Evolutionary conservation across 495 filamentous ascomycete genomes (phyloP).

Genomic region (Penicillium ochrochloron): DNA sequence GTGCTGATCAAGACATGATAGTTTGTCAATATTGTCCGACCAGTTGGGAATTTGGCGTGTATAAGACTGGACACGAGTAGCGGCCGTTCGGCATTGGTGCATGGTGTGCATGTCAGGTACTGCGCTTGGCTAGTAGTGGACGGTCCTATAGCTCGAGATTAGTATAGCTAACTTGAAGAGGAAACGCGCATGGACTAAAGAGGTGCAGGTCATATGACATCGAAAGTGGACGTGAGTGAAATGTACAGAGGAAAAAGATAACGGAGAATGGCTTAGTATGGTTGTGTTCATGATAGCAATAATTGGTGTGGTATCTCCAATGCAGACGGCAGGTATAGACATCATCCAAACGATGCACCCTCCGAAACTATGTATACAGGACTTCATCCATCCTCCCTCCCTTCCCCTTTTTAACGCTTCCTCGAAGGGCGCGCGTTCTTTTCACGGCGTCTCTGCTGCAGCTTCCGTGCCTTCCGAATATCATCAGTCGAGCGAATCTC

Average conservation of each 20-base stretch:
- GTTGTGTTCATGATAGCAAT: conserved; percentile 8
- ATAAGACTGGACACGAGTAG: not conserved
- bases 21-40: conserved; percentile 1
- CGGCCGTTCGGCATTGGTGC: not conserved
- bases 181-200: not conserved
- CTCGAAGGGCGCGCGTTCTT: conserved; percentile 89
- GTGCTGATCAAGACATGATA: conserved; percentile 5
- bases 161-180: conserved; percentile 1
- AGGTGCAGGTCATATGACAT: not conserved
- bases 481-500: conserved; percentile 84
- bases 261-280: not conserved
- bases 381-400: not conserved
- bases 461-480: conserved; percentile 77
- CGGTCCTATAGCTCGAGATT: not conserved
- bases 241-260: not conserved
- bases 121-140: not conserved
- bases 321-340: conserved; percentile 20
- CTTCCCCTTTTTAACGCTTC: conserved; percentile 42
- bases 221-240: not conserved
- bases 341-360: conserved; percentile 7
- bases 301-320: conserved; percentile 24
- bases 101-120: conserved; percentile 3
- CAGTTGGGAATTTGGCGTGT: conserved; percentile 14
- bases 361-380: conserved; percentile 11
- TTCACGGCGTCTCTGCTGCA: conserved; percentile 74